Conservation (phyloP, 441 rosid species). For the Arabidopsis lyrata region DNA sequence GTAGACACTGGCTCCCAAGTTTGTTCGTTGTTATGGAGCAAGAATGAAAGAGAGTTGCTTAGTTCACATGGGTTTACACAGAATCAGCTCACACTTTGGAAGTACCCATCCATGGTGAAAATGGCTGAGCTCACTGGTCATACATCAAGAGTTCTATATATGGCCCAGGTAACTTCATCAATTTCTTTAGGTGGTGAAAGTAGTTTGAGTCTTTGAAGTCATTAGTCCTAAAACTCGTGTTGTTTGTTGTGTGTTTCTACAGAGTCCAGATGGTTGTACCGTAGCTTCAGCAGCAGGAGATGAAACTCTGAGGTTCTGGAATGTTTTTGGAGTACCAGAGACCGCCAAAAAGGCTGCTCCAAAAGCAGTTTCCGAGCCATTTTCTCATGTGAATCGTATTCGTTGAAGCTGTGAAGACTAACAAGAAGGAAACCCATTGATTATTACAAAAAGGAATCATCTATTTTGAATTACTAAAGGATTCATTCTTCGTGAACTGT, state of each 20-base stretch:
- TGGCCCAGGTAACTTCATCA: slow-evolving; percentile 44
- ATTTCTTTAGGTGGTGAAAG: neutral
- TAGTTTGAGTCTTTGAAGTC: neutral
- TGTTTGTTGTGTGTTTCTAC: slow-evolving; percentile 26
- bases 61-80: slow-evolving; percentile 46
- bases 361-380: slow-evolving; percentile 55
- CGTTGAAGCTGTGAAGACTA: slow-evolving; percentile 45
- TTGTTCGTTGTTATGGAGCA: slow-evolving; percentile 47
- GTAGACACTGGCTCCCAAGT: slow-evolving; percentile 50
- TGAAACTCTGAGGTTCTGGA: slow-evolving; percentile 70
- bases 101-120: slow-evolving; percentile 26
- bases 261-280: slow-evolving; percentile 76
- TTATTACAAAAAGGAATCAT: too few relatives aligned
- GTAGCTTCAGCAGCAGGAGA: slow-evolving; percentile 76
- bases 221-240: slow-evolving; percentile 19
- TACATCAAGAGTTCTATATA: slow-evolving; percentile 22
- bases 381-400: slow-evolving; percentile 59
- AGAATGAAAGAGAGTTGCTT: slow-evolving; percentile 49
- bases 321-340: slow-evolving; percentile 66
- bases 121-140: slow-evolving; percentile 26
- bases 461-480: neutral
- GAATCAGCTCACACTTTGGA: slow-evolving; percentile 4
- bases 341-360: slow-evolving; percentile 54
- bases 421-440: too few relatives aligned
- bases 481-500: neutral